A percentile compares a stretch with the other conserved stretches of the same genome.
Evolutionary conservation across 176 grass and related monocot species (phyloP).

Genomic region (Juncus effusus): DNA sequence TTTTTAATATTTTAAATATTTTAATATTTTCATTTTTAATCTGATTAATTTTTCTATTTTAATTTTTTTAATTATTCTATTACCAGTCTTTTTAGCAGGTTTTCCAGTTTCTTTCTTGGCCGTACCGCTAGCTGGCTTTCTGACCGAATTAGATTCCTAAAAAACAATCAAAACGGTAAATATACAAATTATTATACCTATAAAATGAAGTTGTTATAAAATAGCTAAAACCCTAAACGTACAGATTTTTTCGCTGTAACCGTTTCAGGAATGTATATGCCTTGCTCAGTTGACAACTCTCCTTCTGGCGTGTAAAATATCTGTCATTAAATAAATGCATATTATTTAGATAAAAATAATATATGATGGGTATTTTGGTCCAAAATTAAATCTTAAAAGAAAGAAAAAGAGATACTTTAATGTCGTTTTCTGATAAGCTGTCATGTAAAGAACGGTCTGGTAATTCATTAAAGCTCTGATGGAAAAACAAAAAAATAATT

Average conservation of each 20-base stretch:
- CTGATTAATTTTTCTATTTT: not conserved
- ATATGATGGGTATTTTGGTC: not conserved
- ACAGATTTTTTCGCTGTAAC: constrained; percentile 74
- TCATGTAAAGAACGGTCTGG: constrained; percentile 66
- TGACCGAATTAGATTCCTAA: constrained; percentile 45
- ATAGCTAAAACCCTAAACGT: constrained; percentile 59
- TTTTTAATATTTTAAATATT: not conserved
- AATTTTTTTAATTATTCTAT: not conserved
- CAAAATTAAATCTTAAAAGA: not conserved
- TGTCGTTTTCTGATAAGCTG: constrained; percentile 61
- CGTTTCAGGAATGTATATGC: constrained; percentile 83
- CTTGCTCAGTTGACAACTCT: constrained; percentile 74
- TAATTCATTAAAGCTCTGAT: constrained; percentile 76
- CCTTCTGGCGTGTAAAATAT: constrained; percentile 91
- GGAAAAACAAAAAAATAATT: constrained; percentile 29
- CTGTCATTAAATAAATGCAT: constrained; percentile 34
- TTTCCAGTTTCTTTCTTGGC: constrained; percentile 70
- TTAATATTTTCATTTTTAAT: not conserved
- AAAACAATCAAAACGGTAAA: constrained; percentile 31
- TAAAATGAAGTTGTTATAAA: constrained; percentile 7
- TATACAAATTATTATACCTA: not conserved
- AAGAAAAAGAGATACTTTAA: constrained; percentile 58
- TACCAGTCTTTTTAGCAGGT: constrained; percentile 67
- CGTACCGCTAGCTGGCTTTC: constrained; percentile 47
- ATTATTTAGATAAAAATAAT: not conserved